Evolutionary conservation across 306 rosid species (phyloP).

Genomic region (Cicer cuneatum): DNA sequence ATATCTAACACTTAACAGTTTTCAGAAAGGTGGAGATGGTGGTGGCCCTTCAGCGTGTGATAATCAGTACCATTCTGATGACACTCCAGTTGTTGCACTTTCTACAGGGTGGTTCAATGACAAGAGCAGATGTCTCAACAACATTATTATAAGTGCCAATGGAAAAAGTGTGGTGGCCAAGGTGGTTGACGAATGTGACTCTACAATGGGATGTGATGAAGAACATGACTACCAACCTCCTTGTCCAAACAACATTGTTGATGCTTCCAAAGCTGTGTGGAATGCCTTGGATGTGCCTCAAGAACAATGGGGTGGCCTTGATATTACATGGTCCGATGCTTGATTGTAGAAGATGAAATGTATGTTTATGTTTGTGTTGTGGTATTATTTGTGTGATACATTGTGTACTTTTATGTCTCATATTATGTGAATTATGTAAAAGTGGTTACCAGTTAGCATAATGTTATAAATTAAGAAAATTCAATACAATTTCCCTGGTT

Average conservation of each 20-base stretch:
- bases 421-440: background rate
- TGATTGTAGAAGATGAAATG: background rate
- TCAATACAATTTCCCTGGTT: background rate
- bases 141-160: conserved; percentile 50
- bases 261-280: conserved; percentile 53
- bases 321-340: conserved; percentile 44
- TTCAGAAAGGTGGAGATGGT: conserved; percentile 58
- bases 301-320: conserved; percentile 36
- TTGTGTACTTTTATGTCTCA: background rate
- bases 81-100: conserved; percentile 47
- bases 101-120: conserved; percentile 58
- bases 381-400: background rate
- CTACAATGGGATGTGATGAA: conserved; percentile 54
- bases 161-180: conserved; percentile 54
- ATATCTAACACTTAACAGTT: conserved; percentile 53
- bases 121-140: conserved; percentile 48
- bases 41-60: conserved; percentile 61
- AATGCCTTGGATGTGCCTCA: conserved; percentile 41
- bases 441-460: background rate
- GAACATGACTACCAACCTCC: conserved; percentile 58
- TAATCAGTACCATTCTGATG: conserved; percentile 44
- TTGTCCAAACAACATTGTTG: conserved; percentile 56
- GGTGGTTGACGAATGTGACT: conserved; percentile 68
- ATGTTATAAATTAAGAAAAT: background rate
- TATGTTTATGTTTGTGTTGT: background rate